Percentiles rank a stretch among this genome's conserved stretches.
Conservation (phyloP, 495 filamentous ascomycete species). For the Penicillium dipodomyicola region DNA sequence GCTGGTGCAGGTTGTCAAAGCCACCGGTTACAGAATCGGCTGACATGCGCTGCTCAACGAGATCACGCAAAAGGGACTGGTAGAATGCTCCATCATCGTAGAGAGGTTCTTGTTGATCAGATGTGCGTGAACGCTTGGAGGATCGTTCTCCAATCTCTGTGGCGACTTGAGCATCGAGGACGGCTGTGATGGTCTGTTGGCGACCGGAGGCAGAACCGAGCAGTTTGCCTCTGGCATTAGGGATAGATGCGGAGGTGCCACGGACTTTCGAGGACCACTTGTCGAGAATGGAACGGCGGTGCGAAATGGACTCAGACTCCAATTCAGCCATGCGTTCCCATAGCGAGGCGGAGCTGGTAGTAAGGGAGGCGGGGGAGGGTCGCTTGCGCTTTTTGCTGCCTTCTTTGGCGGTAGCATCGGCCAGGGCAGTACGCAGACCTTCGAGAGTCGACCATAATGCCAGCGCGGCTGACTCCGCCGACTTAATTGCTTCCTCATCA, state of each 20-base stretch:
- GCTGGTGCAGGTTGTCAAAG: conserved; percentile 40
- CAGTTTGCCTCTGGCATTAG: conserved; percentile 46
- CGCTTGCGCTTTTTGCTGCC: conserved; percentile 60
- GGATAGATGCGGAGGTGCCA: conserved; percentile 36
- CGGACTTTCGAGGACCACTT: conserved; percentile 55
- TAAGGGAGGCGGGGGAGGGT: conserved; percentile 44
- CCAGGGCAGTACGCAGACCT: conserved; percentile 61
- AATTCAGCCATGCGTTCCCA: conserved; percentile 71
- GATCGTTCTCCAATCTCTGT: conserved; percentile 64
- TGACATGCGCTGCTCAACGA: conserved; percentile 78
- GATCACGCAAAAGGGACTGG: conserved; percentile 82
- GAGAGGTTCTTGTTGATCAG: conserved; percentile 41
- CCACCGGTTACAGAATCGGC: conserved; percentile 46
- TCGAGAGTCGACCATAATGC: conserved; percentile 84
- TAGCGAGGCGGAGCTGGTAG: conserved; percentile 54
- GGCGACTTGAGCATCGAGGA: conserved; percentile 71
- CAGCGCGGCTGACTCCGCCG: conserved; percentile 84
- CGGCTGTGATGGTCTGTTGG: conserved; percentile 63
- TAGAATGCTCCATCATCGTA: conserved; percentile 97
- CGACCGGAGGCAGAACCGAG: conserved; percentile 35
- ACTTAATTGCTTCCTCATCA: conserved; percentile 54
- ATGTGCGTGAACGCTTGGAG: conserved; percentile 48
- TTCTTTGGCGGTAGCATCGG: conserved; percentile 47
- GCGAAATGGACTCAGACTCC: conserved; percentile 50
- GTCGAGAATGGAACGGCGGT: conserved; percentile 44